phyloP scores from a whole-genome alignment of 2,329 filamentous ascomycete species.

The Colletotrichum tofieldiae region DNA sequence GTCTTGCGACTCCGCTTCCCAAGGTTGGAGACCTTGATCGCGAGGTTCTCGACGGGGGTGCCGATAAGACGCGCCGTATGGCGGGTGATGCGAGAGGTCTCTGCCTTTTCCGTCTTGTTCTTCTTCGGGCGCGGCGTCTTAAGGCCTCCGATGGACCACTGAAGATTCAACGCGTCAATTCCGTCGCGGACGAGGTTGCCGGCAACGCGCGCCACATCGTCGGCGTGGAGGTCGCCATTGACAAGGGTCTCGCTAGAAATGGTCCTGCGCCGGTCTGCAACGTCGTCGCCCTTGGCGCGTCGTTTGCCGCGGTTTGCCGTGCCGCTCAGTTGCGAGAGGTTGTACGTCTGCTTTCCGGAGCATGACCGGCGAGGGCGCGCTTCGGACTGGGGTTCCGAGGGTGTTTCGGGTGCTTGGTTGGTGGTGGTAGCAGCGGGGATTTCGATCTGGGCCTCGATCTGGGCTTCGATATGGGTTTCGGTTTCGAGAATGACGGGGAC shows the following conservation, averaged over 20 bases:
- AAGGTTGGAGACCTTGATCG: conserved; percentile 66
- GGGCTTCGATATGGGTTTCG: conserved; percentile 35
- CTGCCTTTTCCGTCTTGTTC: conserved; percentile 53
- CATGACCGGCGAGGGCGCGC: conserved; percentile 70
- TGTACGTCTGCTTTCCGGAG: conserved; percentile 75
- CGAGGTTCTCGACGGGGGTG: conserved; percentile 60
- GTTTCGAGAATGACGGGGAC: conserved; percentile 43
- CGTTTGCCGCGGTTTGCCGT: conserved; percentile 73
- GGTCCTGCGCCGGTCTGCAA: conserved; percentile 62
- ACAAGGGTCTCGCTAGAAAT: conserved; percentile 59
- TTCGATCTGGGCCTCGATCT: conserved; percentile 38
- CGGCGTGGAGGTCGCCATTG: conserved; percentile 45
- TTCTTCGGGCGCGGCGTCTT: conserved; percentile 53
- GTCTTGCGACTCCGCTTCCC: conserved; percentile 74
- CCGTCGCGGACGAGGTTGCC: conserved; percentile 53
- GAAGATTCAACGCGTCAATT: conserved; percentile 64
- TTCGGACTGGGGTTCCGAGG: conserved; percentile 49
- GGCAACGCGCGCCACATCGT: conserved; percentile 38
- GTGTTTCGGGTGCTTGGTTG: conserved; percentile 30
- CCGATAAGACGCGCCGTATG: conserved; percentile 62
- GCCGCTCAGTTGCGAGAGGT: conserved; percentile 74
- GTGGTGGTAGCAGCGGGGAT: conserved; percentile 17
- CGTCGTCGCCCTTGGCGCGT: conserved; percentile 66
- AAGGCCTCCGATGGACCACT: conserved; percentile 59
- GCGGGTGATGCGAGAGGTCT: conserved; percentile 55